Percentiles rank a stretch among this genome's conserved stretches.
Conservation (phyloP, 163 green algal genomes). For the Volvox carteri region DNA sequence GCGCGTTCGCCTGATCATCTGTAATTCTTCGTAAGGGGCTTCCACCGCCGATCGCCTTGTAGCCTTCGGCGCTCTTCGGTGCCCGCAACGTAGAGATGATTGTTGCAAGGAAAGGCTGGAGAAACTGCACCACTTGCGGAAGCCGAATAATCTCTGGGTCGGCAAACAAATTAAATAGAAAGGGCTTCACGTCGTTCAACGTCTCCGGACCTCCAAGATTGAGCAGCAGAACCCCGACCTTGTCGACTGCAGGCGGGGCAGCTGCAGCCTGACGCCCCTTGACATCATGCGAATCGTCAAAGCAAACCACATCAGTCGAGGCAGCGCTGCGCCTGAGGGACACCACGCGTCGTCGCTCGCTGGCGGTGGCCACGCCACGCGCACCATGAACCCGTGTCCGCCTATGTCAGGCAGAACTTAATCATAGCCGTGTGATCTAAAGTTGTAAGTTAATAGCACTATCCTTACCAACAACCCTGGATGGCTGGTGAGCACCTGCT, state of each 20-base stretch:
- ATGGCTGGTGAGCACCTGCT: constrained; percentile 1
- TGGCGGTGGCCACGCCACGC: constrained; percentile 24
- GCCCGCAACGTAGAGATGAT: constrained; percentile 91
- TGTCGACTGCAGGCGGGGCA: constrained; percentile 49
- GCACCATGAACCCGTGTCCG: not conserved
- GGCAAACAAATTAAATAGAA: constrained; percentile 99
- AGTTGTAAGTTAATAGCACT: not conserved
- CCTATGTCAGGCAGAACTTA: not conserved
- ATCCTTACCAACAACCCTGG: constrained; percentile 9
- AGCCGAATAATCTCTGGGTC: constrained; percentile 97
- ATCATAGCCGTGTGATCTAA: not conserved
- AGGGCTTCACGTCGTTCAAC: constrained; percentile 97
- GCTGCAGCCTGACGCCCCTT: constrained; percentile 3
- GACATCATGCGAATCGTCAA: constrained; percentile 35
- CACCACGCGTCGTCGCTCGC: not conserved
- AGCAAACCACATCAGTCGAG: constrained; percentile 40
- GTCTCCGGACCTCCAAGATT: constrained; percentile 98
- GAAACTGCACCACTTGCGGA: constrained; percentile 74
- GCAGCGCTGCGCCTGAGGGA: not conserved
- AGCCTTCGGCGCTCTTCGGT: constrained; percentile 91
- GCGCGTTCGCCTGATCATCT: constrained; percentile 90
- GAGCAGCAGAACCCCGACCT: constrained; percentile 96
- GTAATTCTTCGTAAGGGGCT: constrained; percentile 96
- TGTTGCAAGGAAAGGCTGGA: constrained; percentile 90
- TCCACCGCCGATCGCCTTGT: constrained; percentile 96